Percentiles rank a stretch among this genome's conserved stretches.
phyloP scores from a whole-genome alignment of 2,329 filamentous ascomycete species.

The Geosmithia putterillii region DNA sequence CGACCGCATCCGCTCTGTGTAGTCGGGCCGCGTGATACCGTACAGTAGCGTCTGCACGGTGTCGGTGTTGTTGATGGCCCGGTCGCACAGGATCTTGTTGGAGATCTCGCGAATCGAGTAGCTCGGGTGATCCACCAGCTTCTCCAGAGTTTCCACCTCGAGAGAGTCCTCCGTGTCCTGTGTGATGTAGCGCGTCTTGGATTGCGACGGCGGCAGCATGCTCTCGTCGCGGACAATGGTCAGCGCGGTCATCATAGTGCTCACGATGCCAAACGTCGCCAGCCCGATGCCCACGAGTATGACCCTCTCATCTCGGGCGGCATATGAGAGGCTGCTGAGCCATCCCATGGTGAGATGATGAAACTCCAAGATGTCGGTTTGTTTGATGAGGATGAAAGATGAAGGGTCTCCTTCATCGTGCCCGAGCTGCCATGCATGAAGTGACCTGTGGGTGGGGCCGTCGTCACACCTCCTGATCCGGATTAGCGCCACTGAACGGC shows the following conservation, averaged over 20 bases:
- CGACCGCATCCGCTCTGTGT: conserved; percentile 44
- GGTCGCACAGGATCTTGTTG: conserved; percentile 42
- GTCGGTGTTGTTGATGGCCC: conserved; percentile 44
- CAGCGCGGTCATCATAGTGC: conserved; percentile 46
- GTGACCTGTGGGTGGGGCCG: background rate
- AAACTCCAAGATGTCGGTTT: background rate
- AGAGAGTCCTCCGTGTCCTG: conserved; percentile 65
- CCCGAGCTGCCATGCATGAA: no score
- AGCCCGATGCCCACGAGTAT: conserved; percentile 41
- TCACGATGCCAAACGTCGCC: conserved; percentile 45
- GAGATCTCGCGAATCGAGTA: conserved; percentile 60
- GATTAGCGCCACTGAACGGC: background rate
- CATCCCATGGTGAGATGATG: conserved; percentile 28
- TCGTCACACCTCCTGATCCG: background rate
- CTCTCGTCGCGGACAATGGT: conserved; percentile 49
- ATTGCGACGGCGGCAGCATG: conserved; percentile 50
- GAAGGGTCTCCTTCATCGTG: background rate
- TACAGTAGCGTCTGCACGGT: conserved; percentile 39
- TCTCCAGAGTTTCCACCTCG: conserved; percentile 51
- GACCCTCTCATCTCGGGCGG: conserved; percentile 37
- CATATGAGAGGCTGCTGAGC: conserved; percentile 12
- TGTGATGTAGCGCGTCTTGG: conserved; percentile 60
- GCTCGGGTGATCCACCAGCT: conserved; percentile 58
- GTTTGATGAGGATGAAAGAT: background rate
- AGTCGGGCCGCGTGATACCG: conserved; percentile 45